A percentile compares a stretch with the other conserved stretches of the same genome.
These are phyloP conservation scores for Primulina huaijiensis DNA, from an alignment of 257 asterid species.

Conservation along the genomic window DNA sequence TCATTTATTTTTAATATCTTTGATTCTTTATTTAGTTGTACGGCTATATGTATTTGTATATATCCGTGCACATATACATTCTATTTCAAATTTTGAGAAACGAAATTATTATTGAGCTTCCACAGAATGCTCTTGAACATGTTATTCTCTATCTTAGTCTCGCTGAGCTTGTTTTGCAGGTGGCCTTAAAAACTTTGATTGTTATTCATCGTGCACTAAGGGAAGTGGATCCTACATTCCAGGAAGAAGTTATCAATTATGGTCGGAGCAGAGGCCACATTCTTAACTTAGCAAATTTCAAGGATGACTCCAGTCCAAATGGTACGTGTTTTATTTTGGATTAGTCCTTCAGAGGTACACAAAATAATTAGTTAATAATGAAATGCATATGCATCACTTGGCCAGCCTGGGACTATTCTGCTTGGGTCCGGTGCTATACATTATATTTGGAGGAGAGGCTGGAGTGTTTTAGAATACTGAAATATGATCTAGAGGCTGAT, in stretches of 20 bases:
- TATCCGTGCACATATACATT: neutral
- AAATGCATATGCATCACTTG: slow-evolving; percentile 24
- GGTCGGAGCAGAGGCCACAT: slow-evolving; percentile 82
- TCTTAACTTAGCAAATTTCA: slow-evolving; percentile 90
- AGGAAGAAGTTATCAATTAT: slow-evolving; percentile 82
- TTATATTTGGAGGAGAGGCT: slow-evolving; percentile 93
- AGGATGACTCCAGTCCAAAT: slow-evolving; percentile 93
- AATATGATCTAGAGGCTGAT: slow-evolving; percentile 78
- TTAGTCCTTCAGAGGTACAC: neutral
- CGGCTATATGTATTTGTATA: neutral
- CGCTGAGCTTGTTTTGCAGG: slow-evolving; percentile 39
- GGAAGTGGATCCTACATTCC: slow-evolving; percentile 97
- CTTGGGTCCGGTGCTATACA: slow-evolving; percentile 92
- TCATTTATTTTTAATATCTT: neutral
- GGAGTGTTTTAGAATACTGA: slow-evolving; percentile 85
- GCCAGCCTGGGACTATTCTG: slow-evolving; percentile 97
- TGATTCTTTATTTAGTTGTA: neutral
- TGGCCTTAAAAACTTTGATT: slow-evolving; percentile 88
- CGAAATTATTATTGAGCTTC: neutral
- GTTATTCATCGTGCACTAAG: slow-evolving; percentile 95
- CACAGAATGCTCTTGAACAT: neutral
- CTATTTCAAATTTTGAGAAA: neutral
- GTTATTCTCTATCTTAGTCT: neutral
- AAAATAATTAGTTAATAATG: slow-evolving; percentile 17
- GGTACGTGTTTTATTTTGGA: slow-evolving; percentile 44